phyloP scores from a whole-genome alignment of 1,139 yeast genomes.

The Wickerhamiella infanticola region DNA sequence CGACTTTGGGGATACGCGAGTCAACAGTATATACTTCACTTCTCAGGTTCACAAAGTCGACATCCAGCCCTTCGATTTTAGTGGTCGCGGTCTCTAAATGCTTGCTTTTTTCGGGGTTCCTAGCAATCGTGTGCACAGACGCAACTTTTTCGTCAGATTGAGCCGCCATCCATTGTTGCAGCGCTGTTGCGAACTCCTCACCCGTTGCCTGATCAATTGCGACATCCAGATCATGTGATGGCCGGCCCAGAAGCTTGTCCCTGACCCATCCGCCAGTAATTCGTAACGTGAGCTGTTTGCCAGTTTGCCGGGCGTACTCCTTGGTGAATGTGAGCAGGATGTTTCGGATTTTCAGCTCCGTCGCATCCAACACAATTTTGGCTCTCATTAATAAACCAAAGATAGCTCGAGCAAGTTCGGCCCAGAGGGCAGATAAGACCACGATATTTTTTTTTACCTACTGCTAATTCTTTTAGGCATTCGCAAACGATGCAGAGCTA shows the following conservation, averaged over 20 bases:
- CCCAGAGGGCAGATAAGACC: too few species aligned
- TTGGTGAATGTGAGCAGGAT: conserved; percentile 26
- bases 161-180: conserved; percentile 37
- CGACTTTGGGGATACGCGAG: conserved; percentile 57
- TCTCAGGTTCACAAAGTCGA: conserved; percentile 85
- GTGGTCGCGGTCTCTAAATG: conserved; percentile 96
- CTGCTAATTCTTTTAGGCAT: too few species aligned
- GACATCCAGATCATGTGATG: conserved; percentile 78
- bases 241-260: conserved; percentile 69
- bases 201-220: conserved; percentile 80
- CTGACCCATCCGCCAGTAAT: conserved; percentile 99
- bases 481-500: too few species aligned
- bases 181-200: conserved; percentile 59
- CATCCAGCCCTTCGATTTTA: conserved; percentile 58
- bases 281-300: conserved; percentile 34
- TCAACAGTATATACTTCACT: conserved; percentile 71
- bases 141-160: conserved; percentile 32
- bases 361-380: conserved; percentile 28
- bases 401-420: too few species aligned
- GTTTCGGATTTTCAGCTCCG: conserved; percentile 34
- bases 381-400: not conserved
- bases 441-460: too few species aligned
- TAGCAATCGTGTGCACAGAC: conserved; percentile 65
- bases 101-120: conserved; percentile 88
- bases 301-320: conserved; percentile 12